A percentile compares a stretch with the other conserved stretches of the same genome.
These are phyloP conservation scores for Ganoderma leucocontextum DNA, from an alignment of 1,284 basidiomycete species.

Conservation along the genomic window DNA sequence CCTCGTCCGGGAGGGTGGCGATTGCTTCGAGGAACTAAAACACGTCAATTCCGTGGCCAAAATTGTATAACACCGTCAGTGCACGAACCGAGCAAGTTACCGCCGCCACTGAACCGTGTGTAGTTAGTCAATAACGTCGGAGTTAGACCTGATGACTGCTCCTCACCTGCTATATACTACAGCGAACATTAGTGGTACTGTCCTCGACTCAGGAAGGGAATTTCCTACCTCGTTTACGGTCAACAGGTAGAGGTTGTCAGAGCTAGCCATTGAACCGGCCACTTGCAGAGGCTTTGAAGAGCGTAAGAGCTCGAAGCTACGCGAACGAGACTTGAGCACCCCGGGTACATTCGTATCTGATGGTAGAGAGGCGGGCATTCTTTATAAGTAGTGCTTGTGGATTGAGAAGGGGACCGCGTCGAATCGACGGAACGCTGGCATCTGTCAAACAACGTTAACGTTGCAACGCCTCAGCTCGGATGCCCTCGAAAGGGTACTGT, in stretches of 20 bases:
- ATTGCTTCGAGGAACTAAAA: slow-evolving; percentile 2
- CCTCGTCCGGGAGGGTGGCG: slow-evolving; percentile 1
- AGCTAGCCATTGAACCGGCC: neutral
- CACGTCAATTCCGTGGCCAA: neutral
- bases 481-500: neutral
- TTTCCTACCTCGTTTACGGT: neutral
- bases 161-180: neutral
- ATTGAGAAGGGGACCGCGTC: neutral
- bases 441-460: neutral
- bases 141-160: neutral
- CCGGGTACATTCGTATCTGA: neutral
- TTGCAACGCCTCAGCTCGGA: neutral
- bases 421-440: neutral
- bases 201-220: neutral
- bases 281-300: neutral
- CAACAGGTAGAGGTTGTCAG: neutral
- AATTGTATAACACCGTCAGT: neutral
- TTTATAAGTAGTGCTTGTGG: neutral
- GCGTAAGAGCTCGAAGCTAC: neutral
- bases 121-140: neutral
- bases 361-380: neutral
- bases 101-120: neutral
- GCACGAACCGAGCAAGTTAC: neutral
- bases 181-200: neutral
- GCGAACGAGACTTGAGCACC: neutral